phyloP scores from a whole-genome alignment of 75 land plant genomes.

The Selaginella moellendorffii region DNA sequence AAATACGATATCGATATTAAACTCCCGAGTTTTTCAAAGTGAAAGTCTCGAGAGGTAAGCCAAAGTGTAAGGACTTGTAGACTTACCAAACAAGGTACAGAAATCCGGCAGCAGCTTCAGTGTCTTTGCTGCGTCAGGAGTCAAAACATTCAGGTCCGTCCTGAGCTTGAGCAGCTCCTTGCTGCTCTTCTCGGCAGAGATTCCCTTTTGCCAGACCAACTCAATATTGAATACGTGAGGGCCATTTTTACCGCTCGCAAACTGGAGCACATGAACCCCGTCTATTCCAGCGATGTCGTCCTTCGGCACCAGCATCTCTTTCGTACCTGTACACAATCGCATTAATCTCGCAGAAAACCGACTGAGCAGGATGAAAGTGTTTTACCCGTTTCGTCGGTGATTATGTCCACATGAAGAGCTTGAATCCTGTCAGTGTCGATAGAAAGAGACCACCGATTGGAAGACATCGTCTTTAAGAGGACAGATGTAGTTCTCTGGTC shows the following conservation, averaged over 20 bases:
- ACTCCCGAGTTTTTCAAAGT: background rate
- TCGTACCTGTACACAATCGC: constrained; percentile 22
- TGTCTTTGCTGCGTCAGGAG: constrained; percentile 34
- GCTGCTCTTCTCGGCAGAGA: background rate
- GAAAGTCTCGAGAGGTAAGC: constrained; percentile 45
- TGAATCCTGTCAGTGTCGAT: constrained; percentile 47
- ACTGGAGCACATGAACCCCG: constrained; percentile 82
- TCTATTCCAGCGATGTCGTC: constrained; percentile 36
- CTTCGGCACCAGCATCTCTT: constrained; percentile 37
- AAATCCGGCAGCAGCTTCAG: constrained; percentile 65
- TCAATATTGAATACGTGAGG: constrained; percentile 48
- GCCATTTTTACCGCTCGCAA: constrained; percentile 40
- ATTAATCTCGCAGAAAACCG: background rate
- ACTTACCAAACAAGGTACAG: constrained; percentile 81
- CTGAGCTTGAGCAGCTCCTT: constrained; percentile 52
- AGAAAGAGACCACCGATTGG: constrained; percentile 64
- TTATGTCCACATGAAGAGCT: background rate
- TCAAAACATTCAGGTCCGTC: constrained; percentile 53
- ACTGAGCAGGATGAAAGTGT: too few species aligned
- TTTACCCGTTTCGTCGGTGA: background rate
- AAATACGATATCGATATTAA: background rate
- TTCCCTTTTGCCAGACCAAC: constrained; percentile 39
- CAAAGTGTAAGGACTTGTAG: constrained; percentile 54
- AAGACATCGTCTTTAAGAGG: constrained; percentile 34
- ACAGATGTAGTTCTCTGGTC: constrained; percentile 37